phyloP scores from a whole-genome alignment of 2,329 filamentous ascomycete species.

The Cladosporium sp. region DNA sequence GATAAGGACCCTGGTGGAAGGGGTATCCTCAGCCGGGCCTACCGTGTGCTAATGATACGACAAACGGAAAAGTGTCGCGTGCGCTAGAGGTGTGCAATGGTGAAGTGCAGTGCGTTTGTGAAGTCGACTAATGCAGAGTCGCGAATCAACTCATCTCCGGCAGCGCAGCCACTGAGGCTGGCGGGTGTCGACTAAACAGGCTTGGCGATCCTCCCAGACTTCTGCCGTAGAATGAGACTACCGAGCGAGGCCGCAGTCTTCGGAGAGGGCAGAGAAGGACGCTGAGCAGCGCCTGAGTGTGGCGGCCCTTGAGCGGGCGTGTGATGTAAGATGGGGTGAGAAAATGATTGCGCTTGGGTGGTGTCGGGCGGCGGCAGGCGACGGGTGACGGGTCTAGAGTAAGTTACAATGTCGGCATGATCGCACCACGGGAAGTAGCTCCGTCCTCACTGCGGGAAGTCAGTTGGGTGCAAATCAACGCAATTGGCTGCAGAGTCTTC shows the following conservation, averaged over 20 bases:
- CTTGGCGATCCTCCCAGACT: conserved; percentile 4
- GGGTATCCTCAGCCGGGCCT: neutral
- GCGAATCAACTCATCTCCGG: neutral
- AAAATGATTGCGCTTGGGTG: too few relatives aligned
- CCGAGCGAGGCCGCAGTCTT: neutral
- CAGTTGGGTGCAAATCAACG: too few relatives aligned
- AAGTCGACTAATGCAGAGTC: conserved; percentile 1
- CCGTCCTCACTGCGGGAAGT: neutral
- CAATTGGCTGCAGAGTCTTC: neutral
- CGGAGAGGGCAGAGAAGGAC: neutral
- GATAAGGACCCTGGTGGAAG: neutral
- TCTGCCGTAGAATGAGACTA: neutral
- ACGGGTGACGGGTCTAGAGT: neutral
- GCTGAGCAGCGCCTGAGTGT: neutral
- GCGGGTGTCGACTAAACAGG: neutral
- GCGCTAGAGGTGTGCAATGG: neutral
- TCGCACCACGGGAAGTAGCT: neutral
- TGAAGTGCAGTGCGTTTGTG: neutral
- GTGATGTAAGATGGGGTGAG: neutral
- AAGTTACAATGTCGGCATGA: neutral
- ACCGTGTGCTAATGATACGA: neutral
- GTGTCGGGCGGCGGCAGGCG: neutral
- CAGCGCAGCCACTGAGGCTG: neutral
- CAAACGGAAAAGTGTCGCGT: neutral
- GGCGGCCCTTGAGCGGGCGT: neutral